These are phyloP conservation scores for Ambispora gerdemannii DNA, from an alignment of 192 early-diverging fungal genomes.

Conservation along the genomic window DNA sequence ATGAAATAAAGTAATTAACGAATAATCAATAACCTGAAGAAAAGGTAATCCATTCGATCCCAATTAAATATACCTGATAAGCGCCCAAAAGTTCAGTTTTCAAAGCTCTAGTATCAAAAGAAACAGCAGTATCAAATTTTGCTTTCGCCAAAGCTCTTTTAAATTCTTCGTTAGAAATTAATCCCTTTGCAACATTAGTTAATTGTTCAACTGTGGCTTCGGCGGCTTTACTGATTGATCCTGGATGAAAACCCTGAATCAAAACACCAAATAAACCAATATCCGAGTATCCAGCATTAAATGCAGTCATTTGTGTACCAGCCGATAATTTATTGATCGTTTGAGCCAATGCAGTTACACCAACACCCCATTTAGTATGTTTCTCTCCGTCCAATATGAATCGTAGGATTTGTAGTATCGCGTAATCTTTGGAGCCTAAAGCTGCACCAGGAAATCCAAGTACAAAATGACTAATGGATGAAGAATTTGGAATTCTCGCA, in stretches of 20 bases:
- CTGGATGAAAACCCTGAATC: conserved; percentile 53
- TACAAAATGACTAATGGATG: conserved; percentile 61
- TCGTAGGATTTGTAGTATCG: conserved; percentile 62
- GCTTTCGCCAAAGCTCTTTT: conserved; percentile 65
- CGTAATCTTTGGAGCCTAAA: conserved; percentile 55
- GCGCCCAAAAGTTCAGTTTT: conserved; percentile 48
- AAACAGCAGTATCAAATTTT: conserved; percentile 51
- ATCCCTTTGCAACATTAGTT: conserved; percentile 50
- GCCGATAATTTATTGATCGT: conserved; percentile 54
- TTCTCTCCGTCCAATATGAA: conserved; percentile 59
- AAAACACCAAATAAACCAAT: conserved; percentile 87
- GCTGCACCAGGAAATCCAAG: conserved; percentile 79
- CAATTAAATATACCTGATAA: conserved; percentile 42
- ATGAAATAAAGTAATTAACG: conserved; percentile 35
- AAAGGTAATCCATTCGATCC: conserved; percentile 30
- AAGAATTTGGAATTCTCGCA: conserved; percentile 66
- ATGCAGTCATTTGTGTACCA: conserved; percentile 63
- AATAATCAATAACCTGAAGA: conserved; percentile 26
- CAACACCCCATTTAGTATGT: conserved; percentile 61
- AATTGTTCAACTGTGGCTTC: conserved; percentile 58
- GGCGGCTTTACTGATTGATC: conserved; percentile 62
- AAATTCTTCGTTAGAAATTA: conserved; percentile 53
- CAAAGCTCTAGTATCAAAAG: conserved; percentile 46
- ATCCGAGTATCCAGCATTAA: conserved; percentile 86
- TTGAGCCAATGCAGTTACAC: conserved; percentile 62